phyloP scores from a whole-genome alignment of 2,329 filamentous ascomycete species.

The Neofusicoccum laricinum region DNA sequence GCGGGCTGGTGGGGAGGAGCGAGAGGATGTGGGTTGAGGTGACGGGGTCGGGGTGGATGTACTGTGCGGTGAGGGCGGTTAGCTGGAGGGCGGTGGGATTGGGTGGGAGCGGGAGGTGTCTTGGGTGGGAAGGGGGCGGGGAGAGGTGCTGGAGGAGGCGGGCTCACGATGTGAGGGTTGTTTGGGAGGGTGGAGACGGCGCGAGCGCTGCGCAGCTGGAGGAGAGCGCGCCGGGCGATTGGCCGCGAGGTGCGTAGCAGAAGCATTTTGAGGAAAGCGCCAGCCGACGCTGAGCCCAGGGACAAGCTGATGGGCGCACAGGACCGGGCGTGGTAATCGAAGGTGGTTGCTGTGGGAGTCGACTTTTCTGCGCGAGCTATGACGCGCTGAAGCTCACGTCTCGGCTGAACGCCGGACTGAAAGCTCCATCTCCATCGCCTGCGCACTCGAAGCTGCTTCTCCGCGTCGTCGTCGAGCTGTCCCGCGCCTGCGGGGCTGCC shows the following conservation, averaged over 20 bases:
- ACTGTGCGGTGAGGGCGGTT: not conserved
- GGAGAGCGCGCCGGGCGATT: not conserved
- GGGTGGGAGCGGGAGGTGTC: not conserved
- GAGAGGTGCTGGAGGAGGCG: not conserved
- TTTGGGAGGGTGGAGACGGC: constrained; percentile 41
- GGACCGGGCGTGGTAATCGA: not conserved
- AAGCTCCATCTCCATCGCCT: not conserved
- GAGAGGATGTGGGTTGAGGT: constrained; percentile 54
- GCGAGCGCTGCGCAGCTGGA: not conserved
- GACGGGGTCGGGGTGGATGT: constrained; percentile 5
- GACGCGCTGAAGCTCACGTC: not conserved
- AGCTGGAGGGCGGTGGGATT: not conserved
- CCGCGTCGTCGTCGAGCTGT: no score
- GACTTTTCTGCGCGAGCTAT: not conserved
- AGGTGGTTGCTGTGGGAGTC: not conserved
- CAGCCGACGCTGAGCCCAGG: not conserved
- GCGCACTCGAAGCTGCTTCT: not conserved
- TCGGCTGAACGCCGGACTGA: not conserved
- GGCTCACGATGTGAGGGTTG: constrained; percentile 41
- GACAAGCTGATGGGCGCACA: not conserved
- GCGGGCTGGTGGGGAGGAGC: constrained; percentile 55
- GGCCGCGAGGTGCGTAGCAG: not conserved
- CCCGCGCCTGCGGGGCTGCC: not conserved
- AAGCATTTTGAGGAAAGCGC: constrained; percentile 1
- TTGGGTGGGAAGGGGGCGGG: no score